Evolutionary conservation across 345 rosid genomes (phyloP).

Genomic region (Rhizophora apiculata): DNA sequence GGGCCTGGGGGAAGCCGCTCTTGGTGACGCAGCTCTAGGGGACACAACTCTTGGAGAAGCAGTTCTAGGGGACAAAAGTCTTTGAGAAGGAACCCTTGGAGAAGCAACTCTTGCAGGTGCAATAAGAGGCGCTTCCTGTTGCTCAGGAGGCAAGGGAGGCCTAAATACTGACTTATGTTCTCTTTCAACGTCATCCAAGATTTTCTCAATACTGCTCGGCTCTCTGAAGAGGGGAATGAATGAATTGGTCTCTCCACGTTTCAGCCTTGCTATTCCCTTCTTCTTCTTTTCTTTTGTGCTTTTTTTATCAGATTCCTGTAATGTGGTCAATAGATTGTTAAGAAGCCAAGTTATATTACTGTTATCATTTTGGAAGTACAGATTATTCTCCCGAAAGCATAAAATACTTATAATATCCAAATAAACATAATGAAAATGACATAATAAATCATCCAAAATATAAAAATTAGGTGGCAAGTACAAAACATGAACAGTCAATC

Average conservation of each 20-base stretch:
- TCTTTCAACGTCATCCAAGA: slow-evolving; percentile 86
- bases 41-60: slow-evolving; percentile 50
- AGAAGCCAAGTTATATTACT: background rate
- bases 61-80: slow-evolving; percentile 51
- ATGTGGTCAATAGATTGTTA: background rate
- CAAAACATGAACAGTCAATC: too few relatives aligned
- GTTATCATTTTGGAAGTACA: slow-evolving; percentile 2
- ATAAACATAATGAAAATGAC: background rate
- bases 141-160: slow-evolving; percentile 66
- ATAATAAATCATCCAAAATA: background rate
- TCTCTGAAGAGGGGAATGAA: slow-evolving; percentile 75
- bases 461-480: too few relatives aligned
- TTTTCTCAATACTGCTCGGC: slow-evolving; percentile 93
- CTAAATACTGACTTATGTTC: slow-evolving; percentile 66
- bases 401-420: background rate
- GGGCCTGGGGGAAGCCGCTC: slow-evolving; percentile 43
- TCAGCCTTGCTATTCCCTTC: slow-evolving; percentile 53
- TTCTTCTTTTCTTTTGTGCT: slow-evolving; percentile 62
- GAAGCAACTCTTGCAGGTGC: slow-evolving; percentile 33
- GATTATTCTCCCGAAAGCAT: background rate
- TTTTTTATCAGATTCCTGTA: slow-evolving; percentile 36
- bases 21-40: slow-evolving; percentile 39
- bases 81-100: slow-evolving; percentile 31
- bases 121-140: slow-evolving; percentile 43
- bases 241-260: slow-evolving; percentile 68